Evolutionary conservation across 83 land plant genomes (phyloP).

Genomic region (Picea abies): DNA sequence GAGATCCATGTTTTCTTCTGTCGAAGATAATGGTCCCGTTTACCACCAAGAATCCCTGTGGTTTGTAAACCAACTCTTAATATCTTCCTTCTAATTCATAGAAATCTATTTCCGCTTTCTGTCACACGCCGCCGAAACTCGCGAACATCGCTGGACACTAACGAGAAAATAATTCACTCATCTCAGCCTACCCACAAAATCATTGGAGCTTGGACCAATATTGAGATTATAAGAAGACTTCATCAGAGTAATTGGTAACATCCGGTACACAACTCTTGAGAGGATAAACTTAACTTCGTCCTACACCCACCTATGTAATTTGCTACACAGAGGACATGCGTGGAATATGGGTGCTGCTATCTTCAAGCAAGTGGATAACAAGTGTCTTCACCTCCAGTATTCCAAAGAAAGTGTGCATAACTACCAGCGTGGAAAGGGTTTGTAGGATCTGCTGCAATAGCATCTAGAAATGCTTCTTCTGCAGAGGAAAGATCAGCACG

Average conservation of each 20-base stretch:
- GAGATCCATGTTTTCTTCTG: slow-evolving; percentile 5
- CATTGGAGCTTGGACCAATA: slow-evolving; percentile 9
- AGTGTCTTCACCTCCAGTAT: slow-evolving; percentile 77
- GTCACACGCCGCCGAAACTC: background rate
- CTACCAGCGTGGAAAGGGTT: slow-evolving; percentile 64
- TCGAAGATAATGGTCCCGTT: background rate
- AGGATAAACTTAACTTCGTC: background rate
- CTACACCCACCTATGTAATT: slow-evolving; percentile 10
- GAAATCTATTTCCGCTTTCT: background rate
- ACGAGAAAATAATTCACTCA: background rate
- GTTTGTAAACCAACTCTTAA: background rate
- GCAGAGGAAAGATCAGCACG: slow-evolving; percentile 67
- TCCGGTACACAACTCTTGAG: background rate
- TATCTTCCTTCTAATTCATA: slow-evolving; percentile 1
- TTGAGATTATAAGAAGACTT: background rate
- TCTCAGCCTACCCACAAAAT: slow-evolving; percentile 13
- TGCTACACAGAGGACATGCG: background rate
- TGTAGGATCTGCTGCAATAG: slow-evolving; percentile 71
- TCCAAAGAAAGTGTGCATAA: slow-evolving; percentile 95
- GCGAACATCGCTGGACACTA: background rate
- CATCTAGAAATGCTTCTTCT: slow-evolving; percentile 72
- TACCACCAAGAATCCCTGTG: background rate
- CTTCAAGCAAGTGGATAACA: slow-evolving; percentile 49
- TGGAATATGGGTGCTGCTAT: background rate
- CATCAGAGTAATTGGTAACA: slow-evolving; percentile 6